These are phyloP conservation scores for Platanus orientalis DNA, from an alignment of 164 flowering plant species.

Conservation along the genomic window DNA sequence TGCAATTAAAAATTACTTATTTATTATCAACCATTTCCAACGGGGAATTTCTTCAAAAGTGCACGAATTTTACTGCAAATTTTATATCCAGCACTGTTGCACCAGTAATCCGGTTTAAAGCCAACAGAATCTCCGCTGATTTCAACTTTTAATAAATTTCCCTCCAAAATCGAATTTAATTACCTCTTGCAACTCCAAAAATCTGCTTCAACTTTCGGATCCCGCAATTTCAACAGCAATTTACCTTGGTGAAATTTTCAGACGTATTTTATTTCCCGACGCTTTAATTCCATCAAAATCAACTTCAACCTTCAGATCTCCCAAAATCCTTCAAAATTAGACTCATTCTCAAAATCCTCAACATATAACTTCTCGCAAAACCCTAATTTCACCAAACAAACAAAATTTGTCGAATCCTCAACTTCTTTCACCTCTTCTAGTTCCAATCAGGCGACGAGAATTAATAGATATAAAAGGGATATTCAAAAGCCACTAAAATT, in stretches of 20 bases:
- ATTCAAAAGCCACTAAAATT: not conserved
- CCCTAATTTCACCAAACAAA: not conserved
- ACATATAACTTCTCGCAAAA: not conserved
- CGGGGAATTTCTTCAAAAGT: not conserved
- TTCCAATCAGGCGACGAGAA: not conserved
- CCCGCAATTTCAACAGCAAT: not conserved
- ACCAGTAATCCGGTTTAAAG: not conserved
- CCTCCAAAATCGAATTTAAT: not conserved
- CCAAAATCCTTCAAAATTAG: not conserved
- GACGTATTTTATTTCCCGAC: too few relatives aligned
- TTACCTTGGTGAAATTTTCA: too few relatives aligned
- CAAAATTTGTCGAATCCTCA: not conserved
- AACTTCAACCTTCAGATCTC: too few relatives aligned
- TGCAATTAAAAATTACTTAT: not conserved
- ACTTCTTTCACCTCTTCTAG: not conserved
- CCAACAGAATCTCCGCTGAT: not conserved
- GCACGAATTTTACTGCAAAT: not conserved
- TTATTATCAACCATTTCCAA: not conserved
- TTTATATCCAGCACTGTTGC: not conserved
- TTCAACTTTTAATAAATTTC: not conserved
- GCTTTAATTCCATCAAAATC: too few relatives aligned
- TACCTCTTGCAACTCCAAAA: constrained; percentile 1
- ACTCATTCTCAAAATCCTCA: not conserved
- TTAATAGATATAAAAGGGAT: not conserved
- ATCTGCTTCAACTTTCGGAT: constrained; percentile 6